A percentile compares a stretch with the other conserved stretches of the same genome.
Conservation (phyloP, 805 yeast genomes). For the Hagleromyces aurorensis region DNA sequence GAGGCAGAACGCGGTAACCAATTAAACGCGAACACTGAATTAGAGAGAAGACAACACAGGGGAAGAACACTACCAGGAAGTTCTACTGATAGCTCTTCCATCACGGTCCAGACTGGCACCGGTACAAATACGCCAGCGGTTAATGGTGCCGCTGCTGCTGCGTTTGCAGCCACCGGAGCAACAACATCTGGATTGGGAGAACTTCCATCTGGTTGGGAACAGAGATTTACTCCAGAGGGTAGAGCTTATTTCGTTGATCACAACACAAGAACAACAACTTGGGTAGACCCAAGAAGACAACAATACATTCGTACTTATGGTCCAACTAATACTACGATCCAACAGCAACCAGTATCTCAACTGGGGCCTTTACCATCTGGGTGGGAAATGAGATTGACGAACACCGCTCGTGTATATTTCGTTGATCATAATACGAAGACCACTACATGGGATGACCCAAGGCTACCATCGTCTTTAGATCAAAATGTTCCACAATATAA, state of each 20-base stretch:
- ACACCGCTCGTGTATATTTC: constrained; percentile 96
- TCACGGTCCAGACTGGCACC: constrained; percentile 41
- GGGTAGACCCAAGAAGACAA: constrained; percentile 99
- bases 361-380: constrained; percentile 97
- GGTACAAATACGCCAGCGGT: constrained; percentile 39
- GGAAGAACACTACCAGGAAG: constrained; percentile 80
- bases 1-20: constrained; percentile 58
- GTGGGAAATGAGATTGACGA: constrained; percentile 99
- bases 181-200: constrained; percentile 96
- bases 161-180: constrained; percentile 64
- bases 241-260: constrained; percentile 98
- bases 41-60: constrained; percentile 85
- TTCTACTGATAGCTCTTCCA: constrained; percentile 24
- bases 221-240: constrained; percentile 95
- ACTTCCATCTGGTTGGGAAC: constrained; percentile 98
- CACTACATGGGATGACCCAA: constrained; percentile 99
- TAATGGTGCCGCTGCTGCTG: constrained; percentile 52
- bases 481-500: constrained; percentile 98
- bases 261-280: constrained; percentile 97
- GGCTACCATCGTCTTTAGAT: constrained; percentile 93
- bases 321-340: constrained; percentile 75
- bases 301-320: constrained; percentile 96
- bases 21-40: constrained; percentile 64
- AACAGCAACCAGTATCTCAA: constrained; percentile 96
- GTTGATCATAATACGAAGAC: constrained; percentile 99